Evolutionary conservation across 2,329 filamentous ascomycete species (phyloP).

Genomic region (Fusarium robinianum): DNA sequence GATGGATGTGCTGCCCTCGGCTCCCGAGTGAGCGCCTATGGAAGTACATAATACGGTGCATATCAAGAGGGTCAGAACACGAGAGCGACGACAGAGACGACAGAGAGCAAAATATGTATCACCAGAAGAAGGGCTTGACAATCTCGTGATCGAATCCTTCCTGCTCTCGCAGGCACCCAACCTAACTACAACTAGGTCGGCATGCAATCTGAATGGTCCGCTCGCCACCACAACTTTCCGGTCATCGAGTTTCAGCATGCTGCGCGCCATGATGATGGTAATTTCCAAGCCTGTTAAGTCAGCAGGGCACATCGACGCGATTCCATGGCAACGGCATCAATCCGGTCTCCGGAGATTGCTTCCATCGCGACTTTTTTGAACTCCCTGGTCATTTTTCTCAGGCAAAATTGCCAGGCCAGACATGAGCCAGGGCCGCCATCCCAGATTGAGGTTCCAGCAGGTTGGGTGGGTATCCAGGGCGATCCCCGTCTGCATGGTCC

Average conservation of each 20-base stretch:
- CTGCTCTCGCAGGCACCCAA: too few species aligned
- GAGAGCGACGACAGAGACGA: too few species aligned
- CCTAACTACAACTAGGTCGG: too few species aligned
- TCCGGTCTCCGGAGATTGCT: conserved; percentile 34
- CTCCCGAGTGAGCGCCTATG: too few species aligned
- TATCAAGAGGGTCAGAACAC: too few species aligned
- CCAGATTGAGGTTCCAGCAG: conserved; percentile 31
- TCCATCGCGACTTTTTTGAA: conserved; percentile 19
- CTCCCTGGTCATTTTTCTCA: conserved; percentile 19
- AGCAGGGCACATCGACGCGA: conserved; percentile 20
- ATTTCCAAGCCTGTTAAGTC: conserved; percentile 37
- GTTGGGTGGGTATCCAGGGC: conserved; percentile 31
- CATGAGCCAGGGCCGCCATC: conserved; percentile 30
- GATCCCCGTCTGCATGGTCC: conserved; percentile 21
- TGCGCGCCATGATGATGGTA: conserved; percentile 26
- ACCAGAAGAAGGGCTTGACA: too few species aligned
- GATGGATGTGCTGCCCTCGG: conserved; percentile 13
- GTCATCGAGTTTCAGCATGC: conserved; percentile 28
- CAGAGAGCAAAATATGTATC: too few species aligned
- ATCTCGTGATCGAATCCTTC: too few species aligned
- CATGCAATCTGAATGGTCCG: conserved; percentile 21
- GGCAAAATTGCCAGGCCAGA: conserved; percentile 27
- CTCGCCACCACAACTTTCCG: conserved; percentile 20
- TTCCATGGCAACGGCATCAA: conserved; percentile 33
- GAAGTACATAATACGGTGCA: too few species aligned